These are phyloP conservation scores for Phaeomoniella chlamydospora DNA, from an alignment of 2,329 filamentous ascomycete species.

Conservation along the genomic window DNA sequence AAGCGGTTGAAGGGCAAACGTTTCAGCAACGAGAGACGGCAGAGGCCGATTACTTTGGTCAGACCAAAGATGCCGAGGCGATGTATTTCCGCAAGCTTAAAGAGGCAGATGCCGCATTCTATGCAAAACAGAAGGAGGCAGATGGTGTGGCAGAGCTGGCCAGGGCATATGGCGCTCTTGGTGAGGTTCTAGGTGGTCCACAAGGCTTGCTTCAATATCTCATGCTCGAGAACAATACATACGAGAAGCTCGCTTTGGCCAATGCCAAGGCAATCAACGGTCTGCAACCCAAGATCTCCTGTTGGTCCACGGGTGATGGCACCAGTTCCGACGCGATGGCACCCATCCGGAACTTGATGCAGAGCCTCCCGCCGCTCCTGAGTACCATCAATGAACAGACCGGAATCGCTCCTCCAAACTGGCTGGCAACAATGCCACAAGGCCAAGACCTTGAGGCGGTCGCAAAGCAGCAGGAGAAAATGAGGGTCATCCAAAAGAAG, in stretches of 20 bases:
- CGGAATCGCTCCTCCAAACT: conserved; percentile 63
- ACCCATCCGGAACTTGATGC: conserved; percentile 68
- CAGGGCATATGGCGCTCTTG: conserved; percentile 60
- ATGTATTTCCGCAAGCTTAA: conserved; percentile 26
- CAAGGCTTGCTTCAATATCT: conserved; percentile 67
- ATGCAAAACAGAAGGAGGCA: conserved; percentile 55
- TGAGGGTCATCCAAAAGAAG: neutral
- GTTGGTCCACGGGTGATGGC: conserved; percentile 64
- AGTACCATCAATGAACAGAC: conserved; percentile 82
- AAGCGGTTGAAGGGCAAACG: conserved; percentile 35
- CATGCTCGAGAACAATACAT: conserved; percentile 75
- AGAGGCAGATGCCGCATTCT: conserved; percentile 44
- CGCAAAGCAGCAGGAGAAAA: neutral
- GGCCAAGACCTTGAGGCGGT: neutral
- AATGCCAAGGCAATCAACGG: conserved; percentile 65
- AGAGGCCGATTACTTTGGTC: conserved; percentile 20
- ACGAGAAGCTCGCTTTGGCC: conserved; percentile 61
- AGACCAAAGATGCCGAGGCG: conserved; percentile 21
- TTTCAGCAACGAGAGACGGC: conserved; percentile 26
- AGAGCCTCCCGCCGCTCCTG: conserved; percentile 69
- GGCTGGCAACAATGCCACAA: conserved; percentile 44
- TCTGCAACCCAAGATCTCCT: conserved; percentile 75
- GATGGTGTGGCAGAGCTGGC: conserved; percentile 67
- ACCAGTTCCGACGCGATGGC: conserved; percentile 39
- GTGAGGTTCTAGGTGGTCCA: conserved; percentile 61